Evolutionary conservation across 1,139 yeast genomes (phyloP).

Genomic region (Taphrina wiesneri): DNA sequence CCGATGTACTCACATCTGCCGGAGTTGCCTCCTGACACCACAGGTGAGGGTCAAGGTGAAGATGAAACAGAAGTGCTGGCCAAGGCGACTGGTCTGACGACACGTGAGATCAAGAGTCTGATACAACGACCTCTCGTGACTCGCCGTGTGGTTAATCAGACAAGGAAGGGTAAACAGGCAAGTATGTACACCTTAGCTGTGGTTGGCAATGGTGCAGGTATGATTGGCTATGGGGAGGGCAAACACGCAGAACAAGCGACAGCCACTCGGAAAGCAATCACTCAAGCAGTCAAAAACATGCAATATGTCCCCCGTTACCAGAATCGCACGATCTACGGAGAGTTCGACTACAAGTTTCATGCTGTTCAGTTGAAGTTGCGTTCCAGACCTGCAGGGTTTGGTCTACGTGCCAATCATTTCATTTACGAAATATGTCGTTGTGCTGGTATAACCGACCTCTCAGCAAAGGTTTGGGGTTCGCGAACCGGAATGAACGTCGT

Average conservation of each 20-base stretch:
- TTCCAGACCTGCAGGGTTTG: constrained; percentile 81
- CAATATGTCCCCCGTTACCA: constrained; percentile 82
- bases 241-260: constrained; percentile 77
- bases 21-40: constrained; percentile 30
- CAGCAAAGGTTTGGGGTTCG: constrained; percentile 87
- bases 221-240: constrained; percentile 95
- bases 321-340: constrained; percentile 86
- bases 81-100: constrained; percentile 24
- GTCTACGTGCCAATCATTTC: constrained; percentile 86
- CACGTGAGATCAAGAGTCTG: constrained; percentile 26
- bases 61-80: constrained; percentile 31
- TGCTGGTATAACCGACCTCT: constrained; percentile 90
- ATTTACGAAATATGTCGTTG: constrained; percentile 90
- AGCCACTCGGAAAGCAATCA: constrained; percentile 83
- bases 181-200: constrained; percentile 83
- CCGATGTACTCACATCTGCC: not conserved
- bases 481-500: constrained; percentile 94
- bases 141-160: constrained; percentile 83
- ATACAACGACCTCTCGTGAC: constrained; percentile 35
- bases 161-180: constrained; percentile 88
- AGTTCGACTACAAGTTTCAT: constrained; percentile 78
- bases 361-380: constrained; percentile 80
- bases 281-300: constrained; percentile 91
- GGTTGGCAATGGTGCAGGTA: constrained; percentile 91
- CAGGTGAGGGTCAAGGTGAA: constrained; percentile 30